Evolutionary conservation across 306 rosid species (phyloP), one percentile per base, ranked within the genome.

Genomic region (Ammopiptanthus mongolicus): DNA sequence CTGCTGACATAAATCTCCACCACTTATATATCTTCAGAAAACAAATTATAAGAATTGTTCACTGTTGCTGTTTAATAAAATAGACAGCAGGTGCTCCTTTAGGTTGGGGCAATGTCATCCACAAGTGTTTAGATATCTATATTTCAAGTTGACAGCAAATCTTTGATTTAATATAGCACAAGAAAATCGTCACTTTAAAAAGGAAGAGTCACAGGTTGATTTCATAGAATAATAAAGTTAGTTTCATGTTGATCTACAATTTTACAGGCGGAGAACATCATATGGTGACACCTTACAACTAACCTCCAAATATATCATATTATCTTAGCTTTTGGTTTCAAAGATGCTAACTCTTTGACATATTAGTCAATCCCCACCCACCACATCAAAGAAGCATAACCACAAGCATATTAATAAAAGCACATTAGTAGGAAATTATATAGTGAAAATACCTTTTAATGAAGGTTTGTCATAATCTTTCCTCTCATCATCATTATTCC

Each of bases 401-500:
- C 51, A 80, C 75, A 57, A 57, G 64, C 77, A 74, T 11, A 61
- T 37, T 28, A 34, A 62, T 41, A 15, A 69, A 78, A 53, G 50
- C 67, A 63, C 69, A 47, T 68, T 12, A 58, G 23, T 11, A 58
- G 37, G 53, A 61, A 50, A 69, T 34, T 21, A 33, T 65, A 47
- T 31, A 39, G 34, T 22, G 21, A 64, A 72, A 28, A 13, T 90
- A 95, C 99, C 99, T 95, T 90, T 89, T 13, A 80, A 75, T 17
- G 90, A 84, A 68, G 96, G 82, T 59, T 90, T 95, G 64, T 85
- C 96, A 51, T 91, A 91, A 73, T 88, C 91, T 79, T 87, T 91
- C 85, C 91, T 80, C 74, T 81, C 93, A 10, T 83, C 93, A 4
- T 88, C 91, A 60, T 90, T 80, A 84, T 91, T 91, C 98, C 98